Base-by-base conservation (phyloP, 2,329 filamentous ascomycete genomes). In the Trichoderma sp. region DNA sequence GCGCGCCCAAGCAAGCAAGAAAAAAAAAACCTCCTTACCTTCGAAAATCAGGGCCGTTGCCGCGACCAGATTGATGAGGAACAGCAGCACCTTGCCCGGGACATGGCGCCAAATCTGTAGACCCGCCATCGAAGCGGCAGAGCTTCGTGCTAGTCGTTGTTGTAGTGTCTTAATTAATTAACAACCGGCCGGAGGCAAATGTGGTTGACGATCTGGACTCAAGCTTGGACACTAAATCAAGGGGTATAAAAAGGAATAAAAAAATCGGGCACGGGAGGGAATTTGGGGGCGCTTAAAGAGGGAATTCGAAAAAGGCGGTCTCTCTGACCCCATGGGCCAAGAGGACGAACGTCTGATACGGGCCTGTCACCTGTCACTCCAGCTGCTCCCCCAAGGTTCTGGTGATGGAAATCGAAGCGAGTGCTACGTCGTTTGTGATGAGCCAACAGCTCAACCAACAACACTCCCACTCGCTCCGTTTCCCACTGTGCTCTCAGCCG, bases 31-130 rank as follows among this genome's bases (percentile, higher is more conserved):
- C 21, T 62, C 50, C 72, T 24, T 24, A 79, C 79, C 76, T 77
- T 80, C 75, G 53, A 78, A 79, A 50, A 80, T 75, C 27, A 80
- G 73, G 14, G 77, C 78, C n/a, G 76, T 77, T 1, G 78, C 79
- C 35, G 79, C 76, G 12, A 80, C 76, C 29, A 77, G 21, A 64
- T 80, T 78, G 69, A 78, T 77, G 12, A 80, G 75, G 69, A 77
- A 66, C 29, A 80, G 63, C 62, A 80, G 38, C 38, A 62, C 71
- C 74, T 79, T 80, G 59, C 78, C 79, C n/a, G 78, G 79, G 73
- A 79, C 69, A 71, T 76, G 75, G 56, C 67, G 76, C 79, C 79
- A 80, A 29, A 79, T 63, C 9, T 77, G 69, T 33, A 74, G 72
- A 29, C 35, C 29, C 14, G 77, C 75, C 78, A 80, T 80, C 18